Evolutionary conservation across 2,329 filamentous ascomycete species (phyloP).

Genomic region (Sphaerulina populicola): DNA sequence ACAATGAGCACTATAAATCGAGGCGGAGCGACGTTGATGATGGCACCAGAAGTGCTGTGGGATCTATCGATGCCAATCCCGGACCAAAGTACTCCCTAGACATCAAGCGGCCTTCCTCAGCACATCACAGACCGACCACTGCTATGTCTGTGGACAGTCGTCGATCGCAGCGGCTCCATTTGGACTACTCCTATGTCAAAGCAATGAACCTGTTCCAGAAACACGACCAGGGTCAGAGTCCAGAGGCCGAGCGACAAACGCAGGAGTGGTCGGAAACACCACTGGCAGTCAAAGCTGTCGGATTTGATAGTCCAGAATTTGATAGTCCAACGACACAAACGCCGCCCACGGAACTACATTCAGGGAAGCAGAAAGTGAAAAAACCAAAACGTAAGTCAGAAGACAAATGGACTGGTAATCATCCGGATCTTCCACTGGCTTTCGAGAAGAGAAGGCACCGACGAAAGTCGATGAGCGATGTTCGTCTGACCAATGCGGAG

Average conservation of each 20-base stretch:
- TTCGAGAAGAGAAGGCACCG: constrained; percentile 24
- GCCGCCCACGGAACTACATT: not conserved
- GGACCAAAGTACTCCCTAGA: constrained; percentile 13
- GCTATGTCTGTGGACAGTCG: constrained; percentile 18
- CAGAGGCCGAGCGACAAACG: constrained; percentile 5
- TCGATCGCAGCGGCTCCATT: constrained; percentile 20
- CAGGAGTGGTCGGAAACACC: constrained; percentile 14
- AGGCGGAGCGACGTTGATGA: not conserved
- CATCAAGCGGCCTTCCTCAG: constrained; percentile 11
- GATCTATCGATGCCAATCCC: constrained; percentile 2
- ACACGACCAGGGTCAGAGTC: constrained; percentile 11
- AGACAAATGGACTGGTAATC: constrained; percentile 21
- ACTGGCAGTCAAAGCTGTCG: constrained; percentile 9
- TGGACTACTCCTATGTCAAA: constrained; percentile 29
- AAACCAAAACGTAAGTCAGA: constrained; percentile 14
- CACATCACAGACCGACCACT: constrained; percentile 19
- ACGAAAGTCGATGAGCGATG: constrained; percentile 31
- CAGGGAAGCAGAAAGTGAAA: constrained; percentile 8
- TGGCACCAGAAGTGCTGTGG: constrained; percentile 3
- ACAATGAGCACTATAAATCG: constrained; percentile 8
- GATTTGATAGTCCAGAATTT: constrained; percentile 12
- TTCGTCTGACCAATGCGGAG: constrained; percentile 33
- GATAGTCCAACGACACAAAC: constrained; percentile 8
- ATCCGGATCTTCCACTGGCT: constrained; percentile 26
- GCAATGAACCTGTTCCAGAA: constrained; percentile 25